Evolutionary conservation across 257 asterid genomes (phyloP).

Genomic region (Solanum pinnatisectum): DNA sequence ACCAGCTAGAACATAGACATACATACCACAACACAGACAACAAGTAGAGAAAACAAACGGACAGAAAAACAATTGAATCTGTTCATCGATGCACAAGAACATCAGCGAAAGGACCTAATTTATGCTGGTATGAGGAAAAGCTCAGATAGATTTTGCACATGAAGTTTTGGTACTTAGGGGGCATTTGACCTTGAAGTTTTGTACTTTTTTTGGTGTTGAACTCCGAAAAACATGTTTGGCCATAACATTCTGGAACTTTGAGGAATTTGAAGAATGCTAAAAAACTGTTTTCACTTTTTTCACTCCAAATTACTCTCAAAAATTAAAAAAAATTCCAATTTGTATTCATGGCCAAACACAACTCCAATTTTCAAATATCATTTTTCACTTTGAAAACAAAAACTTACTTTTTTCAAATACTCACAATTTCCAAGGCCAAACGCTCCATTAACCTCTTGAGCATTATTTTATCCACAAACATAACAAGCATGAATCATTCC

Average conservation of each 20-base stretch:
- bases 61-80: neutral
- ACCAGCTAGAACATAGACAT: neutral
- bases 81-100: neutral
- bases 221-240: neutral
- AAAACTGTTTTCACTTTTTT: neutral
- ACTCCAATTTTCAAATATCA: neutral
- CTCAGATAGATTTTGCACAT: neutral
- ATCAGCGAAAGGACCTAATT: neutral
- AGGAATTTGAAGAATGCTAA: neutral
- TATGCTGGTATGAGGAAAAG: neutral
- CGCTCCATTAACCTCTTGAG: neutral
- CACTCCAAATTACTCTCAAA: neutral
- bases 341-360: neutral
- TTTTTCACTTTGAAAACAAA: neutral
- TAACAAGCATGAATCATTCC: neutral
- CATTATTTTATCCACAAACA: neutral
- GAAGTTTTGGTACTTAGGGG: neutral
- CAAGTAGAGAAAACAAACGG: neutral
- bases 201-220: neutral
- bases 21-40: neutral
- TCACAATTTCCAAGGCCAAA: neutral
- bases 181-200: neutral
- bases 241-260: neutral
- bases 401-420: neutral
- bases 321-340: neutral